Evolutionary conservation across 495 filamentous ascomycete genomes (phyloP).

Genomic region (Platismatia glauca): DNA sequence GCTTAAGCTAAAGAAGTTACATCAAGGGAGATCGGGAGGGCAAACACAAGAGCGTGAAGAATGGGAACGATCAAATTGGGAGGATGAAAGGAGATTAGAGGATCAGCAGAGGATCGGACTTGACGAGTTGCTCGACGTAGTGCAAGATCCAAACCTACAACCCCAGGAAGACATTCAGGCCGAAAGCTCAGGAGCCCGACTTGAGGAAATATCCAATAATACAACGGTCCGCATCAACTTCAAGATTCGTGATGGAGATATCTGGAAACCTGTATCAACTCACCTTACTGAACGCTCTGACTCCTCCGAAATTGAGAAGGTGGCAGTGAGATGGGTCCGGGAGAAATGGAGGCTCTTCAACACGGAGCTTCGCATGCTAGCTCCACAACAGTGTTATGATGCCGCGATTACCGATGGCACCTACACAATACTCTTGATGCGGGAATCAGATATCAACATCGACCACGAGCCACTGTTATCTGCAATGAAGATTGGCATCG

Average conservation of each 20-base stretch:
- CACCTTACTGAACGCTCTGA: neutral
- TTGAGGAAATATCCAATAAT: conserved; percentile 4
- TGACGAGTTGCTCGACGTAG: neutral
- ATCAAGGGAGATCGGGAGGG: neutral
- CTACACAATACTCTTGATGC: conserved; percentile 15
- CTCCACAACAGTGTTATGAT: conserved; percentile 5
- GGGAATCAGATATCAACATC: conserved; percentile 4
- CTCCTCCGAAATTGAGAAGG: conserved; percentile 7
- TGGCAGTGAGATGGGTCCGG: neutral
- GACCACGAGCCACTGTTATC: conserved; percentile 3
- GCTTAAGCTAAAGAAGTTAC: neutral
- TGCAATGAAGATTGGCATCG: conserved; percentile 8
- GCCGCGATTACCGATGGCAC: neutral
- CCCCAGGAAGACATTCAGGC: neutral
- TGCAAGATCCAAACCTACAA: neutral
- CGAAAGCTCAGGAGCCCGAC: neutral
- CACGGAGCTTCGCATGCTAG: conserved; percentile 1
- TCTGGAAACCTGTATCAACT: conserved; percentile 6
- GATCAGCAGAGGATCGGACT: conserved; percentile 1
- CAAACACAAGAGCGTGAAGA: conserved; percentile 1
- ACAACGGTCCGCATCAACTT: conserved; percentile 11
- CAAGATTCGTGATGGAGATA: conserved; percentile 4
- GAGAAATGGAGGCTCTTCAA: conserved; percentile 10
- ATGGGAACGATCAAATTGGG: neutral
- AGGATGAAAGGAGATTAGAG: conserved; percentile 1